Evolutionary conservation across 2,329 filamentous ascomycete species (phyloP).

Genomic region (Scytalidium lignicola): DNA sequence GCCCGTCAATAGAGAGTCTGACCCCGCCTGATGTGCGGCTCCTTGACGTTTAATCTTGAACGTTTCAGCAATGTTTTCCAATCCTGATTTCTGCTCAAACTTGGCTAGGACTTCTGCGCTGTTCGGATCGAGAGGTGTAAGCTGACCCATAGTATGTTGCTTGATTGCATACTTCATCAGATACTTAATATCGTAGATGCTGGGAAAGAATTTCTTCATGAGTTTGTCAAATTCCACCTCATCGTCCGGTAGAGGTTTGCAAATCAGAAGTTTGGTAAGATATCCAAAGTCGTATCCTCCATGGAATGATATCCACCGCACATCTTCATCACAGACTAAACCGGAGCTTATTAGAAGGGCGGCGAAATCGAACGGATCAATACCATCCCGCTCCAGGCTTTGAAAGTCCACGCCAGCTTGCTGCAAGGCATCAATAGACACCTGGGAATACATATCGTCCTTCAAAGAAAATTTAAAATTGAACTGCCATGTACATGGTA

Average conservation of each 20-base stretch:
- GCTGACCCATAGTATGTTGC: constrained; percentile 58
- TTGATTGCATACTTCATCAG: constrained; percentile 85
- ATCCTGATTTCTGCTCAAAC: constrained; percentile 82
- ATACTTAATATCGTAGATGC: constrained; percentile 93
- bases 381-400: constrained; percentile 79
- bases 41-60: constrained; percentile 87
- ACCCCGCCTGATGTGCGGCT: constrained; percentile 85
- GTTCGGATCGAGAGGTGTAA: constrained; percentile 56
- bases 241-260: constrained; percentile 77
- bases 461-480: constrained; percentile 96
- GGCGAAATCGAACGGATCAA: constrained; percentile 85
- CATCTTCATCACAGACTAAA: constrained; percentile 78
- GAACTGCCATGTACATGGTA: constrained; percentile 96
- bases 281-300: constrained; percentile 98
- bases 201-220: constrained; percentile 89
- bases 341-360: constrained; percentile 87
- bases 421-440: constrained; percentile 86
- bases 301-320: constrained; percentile 97
- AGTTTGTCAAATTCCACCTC: constrained; percentile 85
- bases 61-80: constrained; percentile 91
- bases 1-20: constrained; percentile 88
- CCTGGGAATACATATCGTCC: constrained; percentile 96
- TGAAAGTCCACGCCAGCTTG: constrained; percentile 91
- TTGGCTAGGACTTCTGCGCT: constrained; percentile 73
- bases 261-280: constrained; percentile 86